Evolutionary conservation across 441 rosid genomes (phyloP).

Genomic region (Populus tomentosa): DNA sequence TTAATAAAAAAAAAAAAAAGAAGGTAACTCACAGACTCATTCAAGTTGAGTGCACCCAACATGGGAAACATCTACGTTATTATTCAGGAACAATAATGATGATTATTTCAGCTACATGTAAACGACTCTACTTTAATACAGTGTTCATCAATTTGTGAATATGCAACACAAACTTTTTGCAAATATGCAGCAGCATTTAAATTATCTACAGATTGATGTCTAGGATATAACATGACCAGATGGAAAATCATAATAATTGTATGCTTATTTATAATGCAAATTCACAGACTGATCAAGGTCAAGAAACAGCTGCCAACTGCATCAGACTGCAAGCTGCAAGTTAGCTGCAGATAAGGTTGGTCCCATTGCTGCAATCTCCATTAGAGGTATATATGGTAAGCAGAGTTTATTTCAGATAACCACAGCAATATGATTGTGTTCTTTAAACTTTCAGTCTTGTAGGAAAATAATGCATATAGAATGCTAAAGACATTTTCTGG

Average conservation of each 20-base stretch:
- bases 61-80: neutral
- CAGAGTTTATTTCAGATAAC: neutral
- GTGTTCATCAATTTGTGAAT: neutral
- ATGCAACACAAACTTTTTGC: neutral
- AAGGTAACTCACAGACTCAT: neutral
- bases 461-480: neutral
- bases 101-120: neutral
- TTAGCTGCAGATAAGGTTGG: neutral
- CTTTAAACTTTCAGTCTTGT: neutral
- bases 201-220: neutral
- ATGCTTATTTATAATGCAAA: neutral
- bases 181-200: neutral
- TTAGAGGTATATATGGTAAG: neutral
- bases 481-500: neutral
- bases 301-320: slow-evolving; percentile 6
- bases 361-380: neutral
- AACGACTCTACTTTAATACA: neutral
- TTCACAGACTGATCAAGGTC: neutral
- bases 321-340: neutral
- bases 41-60: neutral
- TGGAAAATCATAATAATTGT: neutral
- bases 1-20: neutral
- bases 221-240: neutral
- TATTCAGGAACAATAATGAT: neutral
- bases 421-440: neutral